Percentiles rank a stretch among this genome's conserved stretches.
These are phyloP conservation scores for Didymella glomerata DNA, from an alignment of 2,329 filamentous ascomycete genomes.

Conservation along the genomic window DNA sequence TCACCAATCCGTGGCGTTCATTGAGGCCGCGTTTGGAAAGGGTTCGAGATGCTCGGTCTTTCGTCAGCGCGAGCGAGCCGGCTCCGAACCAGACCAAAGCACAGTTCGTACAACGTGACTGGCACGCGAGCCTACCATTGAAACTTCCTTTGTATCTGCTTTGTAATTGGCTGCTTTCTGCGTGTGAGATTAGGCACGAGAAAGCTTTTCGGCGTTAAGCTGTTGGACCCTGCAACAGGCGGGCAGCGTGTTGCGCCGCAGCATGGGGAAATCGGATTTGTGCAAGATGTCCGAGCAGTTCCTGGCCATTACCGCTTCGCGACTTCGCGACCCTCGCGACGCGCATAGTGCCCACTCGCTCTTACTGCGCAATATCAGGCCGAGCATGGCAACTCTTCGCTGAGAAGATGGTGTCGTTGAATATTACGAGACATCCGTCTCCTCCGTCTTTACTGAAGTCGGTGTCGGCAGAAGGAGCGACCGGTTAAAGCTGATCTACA, in stretches of 20 bases:
- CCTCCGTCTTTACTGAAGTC: not conserved
- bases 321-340: slow-evolving; percentile 3
- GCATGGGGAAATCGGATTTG: slow-evolving; percentile 16
- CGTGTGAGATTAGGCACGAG: not conserved
- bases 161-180: not conserved
- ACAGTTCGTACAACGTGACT: slow-evolving; percentile 12
- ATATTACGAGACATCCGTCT: not conserved
- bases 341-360: not conserved
- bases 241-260: not conserved
- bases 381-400: not conserved
- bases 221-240: not conserved
- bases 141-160: not conserved
- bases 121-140: not conserved
- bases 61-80: slow-evolving; percentile 11
- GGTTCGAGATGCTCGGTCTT: slow-evolving; percentile 18
- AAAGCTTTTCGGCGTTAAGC: slow-evolving; percentile 11
- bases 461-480: not conserved
- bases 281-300: slow-evolving; percentile 11
- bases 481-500: not conserved
- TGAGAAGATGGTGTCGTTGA: not conserved
- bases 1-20: slow-evolving; percentile 3
- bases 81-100: slow-evolving; percentile 9
- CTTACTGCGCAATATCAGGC: not conserved
- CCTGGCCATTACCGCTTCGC: not conserved
- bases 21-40: slow-evolving; percentile 9